Base-by-base conservation (phyloP, 2,329 filamentous ascomycete species). In the Trichoderma endophyticum region DNA sequence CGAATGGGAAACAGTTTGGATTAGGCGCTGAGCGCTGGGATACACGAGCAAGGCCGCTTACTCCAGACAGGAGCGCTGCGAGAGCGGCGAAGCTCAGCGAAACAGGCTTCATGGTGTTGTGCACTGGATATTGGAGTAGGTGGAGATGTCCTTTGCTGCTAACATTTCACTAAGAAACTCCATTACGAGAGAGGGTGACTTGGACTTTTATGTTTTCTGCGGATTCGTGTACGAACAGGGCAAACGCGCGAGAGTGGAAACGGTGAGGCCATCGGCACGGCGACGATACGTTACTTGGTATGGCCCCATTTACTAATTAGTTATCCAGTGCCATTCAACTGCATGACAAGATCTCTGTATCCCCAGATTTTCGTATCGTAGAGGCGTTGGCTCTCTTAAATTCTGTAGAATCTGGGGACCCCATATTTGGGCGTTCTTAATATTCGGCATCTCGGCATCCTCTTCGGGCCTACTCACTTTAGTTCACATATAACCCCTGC, bases 1-100 rank as follows among this genome's bases (percentile, higher is more conserved):
- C 73, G 28, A 74, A 74, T 6, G 73, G 72, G 8, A 75, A 75
- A 18, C 74, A 75, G 26, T 72, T 73, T 30, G 32, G 51, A 12
- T 30, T 67, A 21, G 51, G 24, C 8, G 51, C 51, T 59, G 64
- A 67, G 11, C 64, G 51, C n/a, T 18, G 9, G n/a, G 21, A 21
- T 4, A 28, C 12, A 59, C 15, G 64, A 36, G 24, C 51, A n/a
- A 67, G 24, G 18, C 64, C 64, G 64, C 64, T 57, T 15, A 34
- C 64, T 43, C 51, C 34, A 9, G 64, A 57, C 8, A 67, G 15
- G 30, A 67, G 48, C 5, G 64, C n/a, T 12, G 48, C 64, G 9
- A 39, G 21, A 24, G 43, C 30, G 21, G 15, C 51, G 9, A 67
- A 8, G 32, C n/a, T n/a, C 15, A 67, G 12, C 7, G 48, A 57